These are phyloP conservation scores for Monilinia polystroma DNA, from an alignment of 2,329 filamentous ascomycete species.

Conservation along the genomic window DNA sequence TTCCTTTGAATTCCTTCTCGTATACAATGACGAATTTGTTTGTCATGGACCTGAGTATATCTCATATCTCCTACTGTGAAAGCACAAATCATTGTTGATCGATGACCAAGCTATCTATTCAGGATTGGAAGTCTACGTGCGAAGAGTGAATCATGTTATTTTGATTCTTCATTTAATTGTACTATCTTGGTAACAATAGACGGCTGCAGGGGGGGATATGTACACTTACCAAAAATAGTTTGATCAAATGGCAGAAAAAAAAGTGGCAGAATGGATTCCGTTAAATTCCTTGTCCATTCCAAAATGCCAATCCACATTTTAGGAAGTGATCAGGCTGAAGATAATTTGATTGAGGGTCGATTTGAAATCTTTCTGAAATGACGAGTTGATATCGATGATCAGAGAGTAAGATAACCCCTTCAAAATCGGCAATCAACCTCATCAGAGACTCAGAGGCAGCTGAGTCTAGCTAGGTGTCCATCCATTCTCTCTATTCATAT, in stretches of 20 bases:
- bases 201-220: background rate
- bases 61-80: background rate
- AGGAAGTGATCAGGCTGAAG: conserved; percentile 18
- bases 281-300: conserved; percentile 5
- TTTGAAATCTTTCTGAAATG: background rate
- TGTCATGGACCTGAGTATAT: conserved; percentile 15
- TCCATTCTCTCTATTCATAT: background rate
- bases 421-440: background rate
- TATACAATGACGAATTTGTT: background rate
- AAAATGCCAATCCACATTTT: background rate
- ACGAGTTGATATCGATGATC: conserved; percentile 4
- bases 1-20: too few relatives aligned
- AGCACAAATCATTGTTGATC: conserved; percentile 5
- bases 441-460: background rate
- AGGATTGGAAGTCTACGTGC: background rate
- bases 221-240: conserved; percentile 11
- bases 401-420: background rate
- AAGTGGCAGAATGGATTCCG: conserved; percentile 4
- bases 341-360: conserved; percentile 8
- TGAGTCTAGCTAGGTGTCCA: background rate
- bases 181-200: conserved; percentile 15
- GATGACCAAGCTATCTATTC: background rate
- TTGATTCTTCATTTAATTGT: conserved; percentile 3
- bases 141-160: conserved; percentile 1
- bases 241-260: conserved; percentile 16